These are phyloP conservation scores for Xylariaceae sp. DNA, from an alignment of 2,329 filamentous ascomycete genomes.

Conservation along the genomic window DNA sequence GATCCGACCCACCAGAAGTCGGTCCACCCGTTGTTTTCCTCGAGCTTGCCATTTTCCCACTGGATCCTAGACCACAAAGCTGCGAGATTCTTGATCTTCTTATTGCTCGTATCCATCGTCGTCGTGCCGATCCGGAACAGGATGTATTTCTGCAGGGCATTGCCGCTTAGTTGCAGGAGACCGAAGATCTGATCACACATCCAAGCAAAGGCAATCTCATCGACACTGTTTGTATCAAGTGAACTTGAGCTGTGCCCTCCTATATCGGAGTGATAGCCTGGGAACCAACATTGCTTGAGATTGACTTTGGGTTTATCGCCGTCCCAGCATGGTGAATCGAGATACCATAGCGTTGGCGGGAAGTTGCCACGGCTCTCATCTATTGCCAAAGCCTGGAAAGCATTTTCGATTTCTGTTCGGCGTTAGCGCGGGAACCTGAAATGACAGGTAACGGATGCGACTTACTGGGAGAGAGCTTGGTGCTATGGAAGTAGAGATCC, in stretches of 20 bases:
- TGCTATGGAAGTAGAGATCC: conserved; percentile 1
- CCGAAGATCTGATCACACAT: conserved; percentile 7
- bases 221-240: conserved; percentile 1
- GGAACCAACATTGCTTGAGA: conserved; percentile 7
- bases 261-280: conserved; percentile 4
- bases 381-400: conserved; percentile 7
- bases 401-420: conserved; percentile 7
- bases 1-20: conserved; percentile 6
- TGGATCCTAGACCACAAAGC: conserved; percentile 2
- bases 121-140: conserved; percentile 6
- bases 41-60: conserved; percentile 2
- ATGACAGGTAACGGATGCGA: not conserved
- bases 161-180: conserved; percentile 4
- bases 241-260: not conserved
- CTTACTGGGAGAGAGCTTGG: conserved; percentile 4
- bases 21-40: conserved; percentile 5
- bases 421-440: not conserved
- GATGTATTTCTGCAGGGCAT: conserved; percentile 7
- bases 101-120: conserved; percentile 1
- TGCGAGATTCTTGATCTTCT: conserved; percentile 3
- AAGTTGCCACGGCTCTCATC: conserved; percentile 6
- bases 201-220: conserved; percentile 6
- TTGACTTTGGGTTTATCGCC: conserved; percentile 1
- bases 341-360: conserved; percentile 6
- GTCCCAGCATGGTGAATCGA: not conserved